Percentiles rank a stretch among this genome's conserved stretches.
These are phyloP conservation scores for Hawksworthiomyces lignivorus DNA, from an alignment of 2,329 filamentous ascomycete genomes.

Conservation along the genomic window DNA sequence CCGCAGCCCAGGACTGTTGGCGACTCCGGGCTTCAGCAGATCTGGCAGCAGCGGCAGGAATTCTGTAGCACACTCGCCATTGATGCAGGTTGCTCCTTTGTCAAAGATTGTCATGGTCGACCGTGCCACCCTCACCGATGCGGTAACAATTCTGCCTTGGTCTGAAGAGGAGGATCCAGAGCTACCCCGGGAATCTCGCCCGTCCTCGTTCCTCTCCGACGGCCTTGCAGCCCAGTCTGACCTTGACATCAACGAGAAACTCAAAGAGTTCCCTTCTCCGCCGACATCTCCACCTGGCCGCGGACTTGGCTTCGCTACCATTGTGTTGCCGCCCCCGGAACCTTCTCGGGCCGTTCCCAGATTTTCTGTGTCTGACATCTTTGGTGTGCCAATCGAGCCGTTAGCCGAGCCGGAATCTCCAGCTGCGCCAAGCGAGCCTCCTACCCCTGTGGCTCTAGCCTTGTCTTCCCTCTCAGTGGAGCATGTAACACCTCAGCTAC, in stretches of 20 bases:
- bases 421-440: background rate
- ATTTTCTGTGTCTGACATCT: slow-evolving; percentile 10
- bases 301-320: slow-evolving; percentile 15
- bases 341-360: slow-evolving; percentile 12
- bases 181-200: slow-evolving; percentile 5
- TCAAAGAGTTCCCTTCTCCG: slow-evolving; percentile 48
- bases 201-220: slow-evolving; percentile 11
- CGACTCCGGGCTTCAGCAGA: slow-evolving; percentile 24
- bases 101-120: slow-evolving; percentile 52
- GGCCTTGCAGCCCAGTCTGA: slow-evolving; percentile 19
- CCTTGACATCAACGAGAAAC: slow-evolving; percentile 41
- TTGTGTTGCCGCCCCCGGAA: slow-evolving; percentile 24
- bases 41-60: slow-evolving; percentile 4
- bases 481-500: slow-evolving; percentile 7
- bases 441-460: slow-evolving; percentile 1
- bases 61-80: slow-evolving; percentile 32
- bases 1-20: slow-evolving; percentile 36
- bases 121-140: slow-evolving; percentile 53
- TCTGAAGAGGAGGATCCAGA: slow-evolving; percentile 2
- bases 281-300: slow-evolving; percentile 32
- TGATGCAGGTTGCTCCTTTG: slow-evolving; percentile 41
- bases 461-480: slow-evolving; percentile 7
- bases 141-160: slow-evolving; percentile 32
- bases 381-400: slow-evolving; percentile 10
- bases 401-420: slow-evolving; percentile 6